Conservation (phyloP, 2,329 filamentous ascomycete species). For the Ophiostoma sp. region DNA sequence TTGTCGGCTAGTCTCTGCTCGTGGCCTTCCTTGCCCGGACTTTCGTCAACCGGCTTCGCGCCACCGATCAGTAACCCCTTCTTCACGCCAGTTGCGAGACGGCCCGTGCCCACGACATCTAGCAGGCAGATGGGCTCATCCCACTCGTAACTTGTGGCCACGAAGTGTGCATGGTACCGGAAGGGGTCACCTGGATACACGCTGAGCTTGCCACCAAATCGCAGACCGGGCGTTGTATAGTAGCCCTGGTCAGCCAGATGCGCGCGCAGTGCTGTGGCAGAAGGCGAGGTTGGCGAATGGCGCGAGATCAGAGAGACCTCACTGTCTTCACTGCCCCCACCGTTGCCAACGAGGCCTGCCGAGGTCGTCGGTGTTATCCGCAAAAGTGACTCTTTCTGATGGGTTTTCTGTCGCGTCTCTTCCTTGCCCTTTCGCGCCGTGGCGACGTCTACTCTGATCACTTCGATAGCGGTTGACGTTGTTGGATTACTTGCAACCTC, state of each 20-base stretch:
- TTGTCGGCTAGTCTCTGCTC: neutral
- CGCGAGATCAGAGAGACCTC: neutral
- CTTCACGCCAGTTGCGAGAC: conserved; percentile 90
- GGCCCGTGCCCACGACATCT: conserved; percentile 77
- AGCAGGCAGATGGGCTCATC: conserved; percentile 79
- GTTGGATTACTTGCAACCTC: no score
- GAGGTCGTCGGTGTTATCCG: conserved; percentile 40
- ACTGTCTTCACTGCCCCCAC: neutral
- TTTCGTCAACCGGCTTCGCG: conserved; percentile 27
- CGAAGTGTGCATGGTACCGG: conserved; percentile 91
- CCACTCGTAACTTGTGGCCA: conserved; percentile 80
- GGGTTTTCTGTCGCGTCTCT: neutral
- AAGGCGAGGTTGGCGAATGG: neutral
- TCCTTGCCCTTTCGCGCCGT: neutral
- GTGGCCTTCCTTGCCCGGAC: neutral
- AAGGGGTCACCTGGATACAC: conserved; percentile 94
- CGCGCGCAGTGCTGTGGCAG: conserved; percentile 57
- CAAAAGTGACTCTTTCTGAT: neutral
- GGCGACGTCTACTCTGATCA: neutral
- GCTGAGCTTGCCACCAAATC: conserved; percentile 90
- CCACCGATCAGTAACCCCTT: conserved; percentile 89
- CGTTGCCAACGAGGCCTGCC: conserved; percentile 29
- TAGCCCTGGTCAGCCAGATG: conserved; percentile 75
- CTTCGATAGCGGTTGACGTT: neutral
- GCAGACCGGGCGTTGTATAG: conserved; percentile 84